Evolutionary conservation across 805 yeast genomes (phyloP).

Genomic region (Candida ipomoeae): DNA sequence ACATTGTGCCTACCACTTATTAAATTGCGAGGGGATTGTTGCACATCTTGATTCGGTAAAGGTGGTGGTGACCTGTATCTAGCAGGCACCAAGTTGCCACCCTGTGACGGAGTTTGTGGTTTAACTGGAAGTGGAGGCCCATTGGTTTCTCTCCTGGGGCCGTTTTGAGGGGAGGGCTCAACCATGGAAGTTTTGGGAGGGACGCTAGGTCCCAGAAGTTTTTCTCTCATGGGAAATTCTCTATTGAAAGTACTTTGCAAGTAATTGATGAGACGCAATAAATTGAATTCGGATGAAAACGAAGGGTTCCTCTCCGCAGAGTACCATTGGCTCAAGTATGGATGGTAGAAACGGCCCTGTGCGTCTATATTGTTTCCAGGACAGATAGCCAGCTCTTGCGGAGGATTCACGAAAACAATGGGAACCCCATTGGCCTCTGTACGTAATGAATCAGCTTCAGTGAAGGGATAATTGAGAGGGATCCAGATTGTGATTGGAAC

Average conservation of each 20-base stretch:
- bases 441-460: slow-evolving; percentile 4
- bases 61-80: slow-evolving; percentile 12
- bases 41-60: slow-evolving; percentile 7
- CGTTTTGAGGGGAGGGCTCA: slow-evolving; percentile 27
- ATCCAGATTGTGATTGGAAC: slow-evolving; percentile 71
- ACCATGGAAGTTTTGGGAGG: slow-evolving; percentile 26
- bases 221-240: slow-evolving; percentile 35
- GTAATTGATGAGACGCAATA: slow-evolving; percentile 29
- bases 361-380: slow-evolving; percentile 67
- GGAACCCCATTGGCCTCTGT: slow-evolving; percentile 48
- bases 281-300: slow-evolving; percentile 17
- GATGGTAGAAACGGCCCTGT: slow-evolving; percentile 70
- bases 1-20: neutral
- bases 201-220: slow-evolving; percentile 17
- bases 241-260: slow-evolving; percentile 33
- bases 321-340: slow-evolving; percentile 60
- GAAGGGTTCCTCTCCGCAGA: slow-evolving; percentile 3
- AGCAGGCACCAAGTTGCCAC: slow-evolving; percentile 3
- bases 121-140: slow-evolving; percentile 28
- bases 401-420: slow-evolving; percentile 55
- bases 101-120: slow-evolving; percentile 25
- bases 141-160: slow-evolving; percentile 8
- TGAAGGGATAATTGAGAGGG: slow-evolving; percentile 65
- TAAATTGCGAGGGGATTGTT: neutral
- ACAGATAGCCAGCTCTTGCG: slow-evolving; percentile 41